A percentile compares a stretch with the other conserved stretches of the same genome.
phyloP scores from a whole-genome alignment of 2,329 filamentous ascomycete genomes.

The Alternaria brassicae region DNA sequence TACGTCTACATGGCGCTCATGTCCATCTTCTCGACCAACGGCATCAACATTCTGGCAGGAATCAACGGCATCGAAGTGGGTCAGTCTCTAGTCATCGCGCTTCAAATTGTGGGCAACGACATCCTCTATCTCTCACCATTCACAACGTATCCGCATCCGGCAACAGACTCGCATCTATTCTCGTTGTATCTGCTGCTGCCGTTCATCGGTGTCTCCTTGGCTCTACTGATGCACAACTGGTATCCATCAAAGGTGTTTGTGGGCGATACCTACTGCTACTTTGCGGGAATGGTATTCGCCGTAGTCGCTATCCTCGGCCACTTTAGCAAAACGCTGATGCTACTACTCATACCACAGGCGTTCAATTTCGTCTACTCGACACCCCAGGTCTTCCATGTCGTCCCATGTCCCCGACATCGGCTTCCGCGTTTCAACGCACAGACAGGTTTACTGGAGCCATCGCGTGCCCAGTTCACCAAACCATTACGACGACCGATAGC shows the following conservation, averaged over 20 bases:
- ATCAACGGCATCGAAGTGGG: slow-evolving; percentile 98
- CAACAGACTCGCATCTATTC: slow-evolving; percentile 94
- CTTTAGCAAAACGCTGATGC: slow-evolving; percentile 94
- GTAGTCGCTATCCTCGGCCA: slow-evolving; percentile 96
- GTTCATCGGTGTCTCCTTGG: slow-evolving; percentile 89
- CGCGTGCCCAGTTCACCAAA: slow-evolving; percentile 75
- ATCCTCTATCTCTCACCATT: slow-evolving; percentile 78
- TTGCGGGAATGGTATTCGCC: slow-evolving; percentile 98
- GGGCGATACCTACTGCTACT: slow-evolving; percentile 99
- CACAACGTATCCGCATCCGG: slow-evolving; percentile 83
- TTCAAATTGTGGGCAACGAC: slow-evolving; percentile 86
- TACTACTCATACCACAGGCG: slow-evolving; percentile 90
- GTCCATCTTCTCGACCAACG: slow-evolving; percentile 97
- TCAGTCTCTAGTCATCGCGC: slow-evolving; percentile 89
- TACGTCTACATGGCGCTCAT: slow-evolving; percentile 97
- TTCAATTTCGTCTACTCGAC: slow-evolving; percentile 96
- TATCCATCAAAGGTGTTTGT: slow-evolving; percentile 95
- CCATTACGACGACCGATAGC: slow-evolving; percentile 73
- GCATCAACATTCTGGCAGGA: slow-evolving; percentile 99
- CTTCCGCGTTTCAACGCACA: slow-evolving; percentile 87
- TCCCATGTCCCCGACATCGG: slow-evolving; percentile 92
- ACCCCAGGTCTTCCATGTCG: slow-evolving; percentile 86
- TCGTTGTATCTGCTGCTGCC: slow-evolving; percentile 93
- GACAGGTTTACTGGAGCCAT: slow-evolving; percentile 85
- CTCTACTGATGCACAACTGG: slow-evolving; percentile 91